Evolutionary conservation across 768 basidiomycete genomes (phyloP), one percentile per base, ranked within the genome.

Genomic region (Leccinum variicolor): DNA sequence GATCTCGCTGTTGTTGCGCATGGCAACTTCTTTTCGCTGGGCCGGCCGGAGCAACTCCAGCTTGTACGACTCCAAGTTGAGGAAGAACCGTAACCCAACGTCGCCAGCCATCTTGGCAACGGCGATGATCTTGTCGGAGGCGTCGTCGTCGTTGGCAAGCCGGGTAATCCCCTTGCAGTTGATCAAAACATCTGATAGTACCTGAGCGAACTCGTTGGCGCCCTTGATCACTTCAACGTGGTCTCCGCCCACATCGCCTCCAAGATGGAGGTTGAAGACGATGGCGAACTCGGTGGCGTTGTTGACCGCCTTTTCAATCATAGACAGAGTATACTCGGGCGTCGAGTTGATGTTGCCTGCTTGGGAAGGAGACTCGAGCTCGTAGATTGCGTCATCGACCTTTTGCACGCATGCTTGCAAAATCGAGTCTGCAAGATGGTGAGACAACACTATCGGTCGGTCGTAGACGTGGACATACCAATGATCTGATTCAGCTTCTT

Each of bases 401-500:
- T 98, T 98, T 64, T 94, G 90, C 29, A 97, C 89, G 71, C 96
- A 98, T 4, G 93, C 91, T 70, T 97, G 92, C 21, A 99, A 77
- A 69, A 98, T 98, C 0, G 96, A 98, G 75, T 99, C 96, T 94
- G 53, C 21, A 54, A 25, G 53, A 29, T n/a, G 51, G 60, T 52
- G 55, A 60, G 56, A 55, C 41, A 69, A 54, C n/a, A 29, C 9
- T 21, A 58, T 66, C 54, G 3, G 11, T 28, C 3, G 8, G 0
- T 58, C 13, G 31, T 48, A 23, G 21, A 72, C 77, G 36, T 29
- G 92, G 2, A 43, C 41, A 43, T 43, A 43, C 92, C 92, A 66
- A 99, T 98, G 69, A 99, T 95, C 65, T 93, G 84, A 74, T 99
- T 98, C 63, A 99, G 79, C 75, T 98, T 96, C 81, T 98, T 98